Conservation (phyloP, 129 eudicot genomes). For the Pseudognaphalium luteoalbum region DNA sequence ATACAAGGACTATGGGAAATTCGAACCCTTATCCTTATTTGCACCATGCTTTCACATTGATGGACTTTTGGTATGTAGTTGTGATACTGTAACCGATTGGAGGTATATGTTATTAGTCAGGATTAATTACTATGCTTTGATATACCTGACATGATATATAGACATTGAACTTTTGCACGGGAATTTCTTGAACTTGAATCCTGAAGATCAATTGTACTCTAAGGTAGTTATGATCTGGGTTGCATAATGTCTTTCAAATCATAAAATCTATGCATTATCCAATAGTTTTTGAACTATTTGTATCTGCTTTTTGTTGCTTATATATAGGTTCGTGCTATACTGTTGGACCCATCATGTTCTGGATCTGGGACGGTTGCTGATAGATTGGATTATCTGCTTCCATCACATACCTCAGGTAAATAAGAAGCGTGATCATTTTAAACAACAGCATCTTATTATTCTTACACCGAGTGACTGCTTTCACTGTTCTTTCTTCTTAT, state of each 20-base stretch:
- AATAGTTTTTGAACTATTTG: conserved; percentile 5
- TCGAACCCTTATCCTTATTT: neutral
- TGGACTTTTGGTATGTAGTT: neutral
- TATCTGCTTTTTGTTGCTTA: neutral
- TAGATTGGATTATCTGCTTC: conserved; percentile 87
- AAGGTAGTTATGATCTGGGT: conserved; percentile 45
- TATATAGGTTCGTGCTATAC: conserved; percentile 76
- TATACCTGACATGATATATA: conserved; percentile 53
- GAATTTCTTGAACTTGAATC: conserved; percentile 79
- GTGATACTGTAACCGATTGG: neutral
- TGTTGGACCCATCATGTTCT: conserved; percentile 96
- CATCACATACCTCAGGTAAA: conserved; percentile 70
- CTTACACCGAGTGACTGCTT: neutral
- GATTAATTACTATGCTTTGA: conserved; percentile 5
- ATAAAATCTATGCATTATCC: neutral
- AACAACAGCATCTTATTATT: neutral
- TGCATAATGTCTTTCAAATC: neutral
- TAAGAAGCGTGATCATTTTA: neutral
- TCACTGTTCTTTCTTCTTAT: neutral
- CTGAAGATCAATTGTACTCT: conserved; percentile 65
- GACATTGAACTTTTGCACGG: conserved; percentile 74
- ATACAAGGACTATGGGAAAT: neutral
- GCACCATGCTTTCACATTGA: neutral
- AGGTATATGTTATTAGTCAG: neutral
- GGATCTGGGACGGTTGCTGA: conserved; percentile 95